Evolutionary conservation across 768 basidiomycete species (phyloP).

Genomic region (Boletus sp.): DNA sequence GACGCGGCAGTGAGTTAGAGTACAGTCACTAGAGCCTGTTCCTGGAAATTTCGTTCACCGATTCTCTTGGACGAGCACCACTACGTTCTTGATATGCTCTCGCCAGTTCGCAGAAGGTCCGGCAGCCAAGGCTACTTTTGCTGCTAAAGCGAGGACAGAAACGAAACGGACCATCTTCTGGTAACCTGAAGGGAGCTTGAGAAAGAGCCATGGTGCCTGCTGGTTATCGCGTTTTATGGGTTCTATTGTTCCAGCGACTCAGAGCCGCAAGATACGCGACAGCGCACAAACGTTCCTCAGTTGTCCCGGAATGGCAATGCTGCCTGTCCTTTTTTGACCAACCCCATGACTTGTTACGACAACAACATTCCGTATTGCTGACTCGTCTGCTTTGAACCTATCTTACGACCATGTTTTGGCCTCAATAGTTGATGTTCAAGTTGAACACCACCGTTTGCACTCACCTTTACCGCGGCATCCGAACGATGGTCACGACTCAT

Average conservation of each 20-base stretch:
- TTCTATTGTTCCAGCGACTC: neutral
- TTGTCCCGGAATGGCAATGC: conserved; percentile 11
- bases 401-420: too few species aligned
- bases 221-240: conserved; percentile 10
- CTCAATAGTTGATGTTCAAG: too few species aligned
- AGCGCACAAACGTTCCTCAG: conserved; percentile 12
- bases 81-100: conserved; percentile 25
- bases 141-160: conserved; percentile 4
- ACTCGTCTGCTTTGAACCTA: too few species aligned
- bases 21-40: neutral
- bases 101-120: conserved; percentile 16
- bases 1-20: neutral
- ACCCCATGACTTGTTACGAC: neutral
- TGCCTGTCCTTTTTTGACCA: neutral
- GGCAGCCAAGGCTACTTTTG: neutral
- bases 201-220: neutral
- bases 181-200: neutral
- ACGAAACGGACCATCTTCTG: conserved; percentile 13
- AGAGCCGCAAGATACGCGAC: neutral
- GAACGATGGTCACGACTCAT: too few species aligned
- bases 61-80: conserved; percentile 29
- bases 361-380: too few species aligned
- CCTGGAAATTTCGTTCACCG: conserved; percentile 8
- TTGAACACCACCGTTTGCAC: too few species aligned
- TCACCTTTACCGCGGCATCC: too few species aligned